Evolutionary conservation across 2,329 filamentous ascomycete genomes (phyloP).

Genomic region (Lecanoromycetidae sp.): DNA sequence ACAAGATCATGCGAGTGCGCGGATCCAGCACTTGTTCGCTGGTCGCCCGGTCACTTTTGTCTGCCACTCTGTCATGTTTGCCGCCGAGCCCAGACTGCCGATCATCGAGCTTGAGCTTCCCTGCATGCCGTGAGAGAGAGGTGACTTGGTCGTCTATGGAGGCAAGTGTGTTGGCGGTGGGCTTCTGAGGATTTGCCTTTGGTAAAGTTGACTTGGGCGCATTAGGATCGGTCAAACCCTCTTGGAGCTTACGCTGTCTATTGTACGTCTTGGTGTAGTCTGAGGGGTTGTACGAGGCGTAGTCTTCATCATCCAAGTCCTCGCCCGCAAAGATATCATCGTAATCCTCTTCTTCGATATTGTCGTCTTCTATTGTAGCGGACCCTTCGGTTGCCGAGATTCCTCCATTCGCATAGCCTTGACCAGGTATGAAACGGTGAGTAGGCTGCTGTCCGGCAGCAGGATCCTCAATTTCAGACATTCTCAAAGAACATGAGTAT

Average conservation of each 20-base stretch:
- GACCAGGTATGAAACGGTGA: slow-evolving; percentile 38
- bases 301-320: slow-evolving; percentile 42
- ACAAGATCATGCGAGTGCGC: slow-evolving; percentile 83
- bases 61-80: slow-evolving; percentile 38
- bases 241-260: slow-evolving; percentile 59
- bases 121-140: slow-evolving; percentile 70
- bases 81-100: slow-evolving; percentile 40
- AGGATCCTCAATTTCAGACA: slow-evolving; percentile 21
- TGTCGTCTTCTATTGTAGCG: slow-evolving; percentile 15
- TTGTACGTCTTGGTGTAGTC: slow-evolving; percentile 84
- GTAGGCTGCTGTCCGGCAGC: slow-evolving; percentile 36
- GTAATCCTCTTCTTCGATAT: slow-evolving; percentile 43
- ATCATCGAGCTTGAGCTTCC: slow-evolving; percentile 69
- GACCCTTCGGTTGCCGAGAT: slow-evolving; percentile 20
- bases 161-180: slow-evolving; percentile 64
- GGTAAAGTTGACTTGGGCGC: slow-evolving; percentile 47
- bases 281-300: slow-evolving; percentile 44
- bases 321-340: slow-evolving; percentile 46
- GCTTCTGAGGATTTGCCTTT: slow-evolving; percentile 66
- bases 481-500: too few species aligned
- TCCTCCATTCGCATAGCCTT: slow-evolving; percentile 34
- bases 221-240: slow-evolving; percentile 35
- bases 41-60: slow-evolving; percentile 87
- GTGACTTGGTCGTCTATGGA: slow-evolving; percentile 80
- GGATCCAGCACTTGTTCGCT: slow-evolving; percentile 91